Evolutionary conservation across 176 grass and related monocot genomes (phyloP).

Genomic region (Carex kokanica): DNA sequence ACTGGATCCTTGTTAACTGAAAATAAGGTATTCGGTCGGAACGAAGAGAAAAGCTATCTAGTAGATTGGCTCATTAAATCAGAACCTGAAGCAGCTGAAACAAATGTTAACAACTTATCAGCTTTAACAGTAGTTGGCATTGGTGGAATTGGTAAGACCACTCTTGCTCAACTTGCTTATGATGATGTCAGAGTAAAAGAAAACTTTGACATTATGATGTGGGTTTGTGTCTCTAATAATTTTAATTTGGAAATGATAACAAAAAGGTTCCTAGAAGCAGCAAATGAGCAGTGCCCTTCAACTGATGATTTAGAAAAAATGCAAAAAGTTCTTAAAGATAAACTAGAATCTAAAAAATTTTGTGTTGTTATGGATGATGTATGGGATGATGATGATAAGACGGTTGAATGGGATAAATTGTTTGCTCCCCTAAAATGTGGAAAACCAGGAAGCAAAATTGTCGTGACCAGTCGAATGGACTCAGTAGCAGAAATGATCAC

Average conservation of each 20-base stretch:
- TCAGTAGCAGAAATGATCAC: constrained; percentile 23
- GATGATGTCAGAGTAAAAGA: constrained; percentile 20
- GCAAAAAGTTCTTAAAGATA: constrained; percentile 19
- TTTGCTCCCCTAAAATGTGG: constrained; percentile 44
- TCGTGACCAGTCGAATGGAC: constrained; percentile 40
- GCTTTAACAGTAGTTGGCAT: constrained; percentile 35
- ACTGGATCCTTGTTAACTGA: constrained; percentile 28
- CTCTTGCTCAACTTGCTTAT: constrained; percentile 42
- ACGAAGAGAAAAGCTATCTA: neutral
- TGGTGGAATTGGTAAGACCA: constrained; percentile 50
- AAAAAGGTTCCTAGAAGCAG: constrained; percentile 29
- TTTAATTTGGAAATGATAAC: constrained; percentile 41
- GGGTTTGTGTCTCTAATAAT: constrained; percentile 42
- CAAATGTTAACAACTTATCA: neutral
- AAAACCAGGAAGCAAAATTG: constrained; percentile 29
- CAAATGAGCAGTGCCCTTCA: neutral
- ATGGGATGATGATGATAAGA: constrained; percentile 42
- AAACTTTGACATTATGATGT: constrained; percentile 30
- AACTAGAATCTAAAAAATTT: constrained; percentile 34
- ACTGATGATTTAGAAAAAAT: constrained; percentile 17
- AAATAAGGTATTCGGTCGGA: constrained; percentile 29
- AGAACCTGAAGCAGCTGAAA: neutral
- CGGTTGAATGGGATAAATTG: constrained; percentile 33
- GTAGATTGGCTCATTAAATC: constrained; percentile 23
- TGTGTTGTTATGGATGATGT: constrained; percentile 53